These are phyloP conservation scores for Fusarium sp. DNA, from an alignment of 2,329 filamentous ascomycete species.

Conservation along the genomic window DNA sequence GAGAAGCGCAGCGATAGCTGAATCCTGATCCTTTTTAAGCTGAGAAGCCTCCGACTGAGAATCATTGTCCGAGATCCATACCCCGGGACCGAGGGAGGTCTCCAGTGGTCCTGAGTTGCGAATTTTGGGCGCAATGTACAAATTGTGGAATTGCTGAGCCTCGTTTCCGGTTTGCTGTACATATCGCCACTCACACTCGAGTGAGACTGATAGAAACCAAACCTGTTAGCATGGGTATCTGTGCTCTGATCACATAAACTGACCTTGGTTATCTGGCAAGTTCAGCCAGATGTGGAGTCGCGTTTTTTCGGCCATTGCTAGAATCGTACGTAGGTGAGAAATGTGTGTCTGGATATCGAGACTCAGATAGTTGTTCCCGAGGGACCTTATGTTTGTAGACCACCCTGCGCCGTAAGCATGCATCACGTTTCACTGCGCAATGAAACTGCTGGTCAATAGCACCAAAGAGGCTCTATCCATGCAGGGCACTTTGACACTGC, in stretches of 20 bases:
- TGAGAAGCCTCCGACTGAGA: neutral
- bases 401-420: neutral
- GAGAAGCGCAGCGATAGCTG: neutral
- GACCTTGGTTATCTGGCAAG: neutral
- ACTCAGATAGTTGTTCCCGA: neutral
- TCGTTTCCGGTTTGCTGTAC: neutral
- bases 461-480: neutral
- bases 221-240: neutral
- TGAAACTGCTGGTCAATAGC: neutral
- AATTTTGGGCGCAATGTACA: neutral
- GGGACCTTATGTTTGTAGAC: neutral
- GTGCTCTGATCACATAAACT: neutral
- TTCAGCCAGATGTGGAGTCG: neutral
- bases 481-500: neutral
- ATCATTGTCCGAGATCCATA: neutral
- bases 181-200: neutral
- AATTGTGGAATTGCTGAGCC: neutral
- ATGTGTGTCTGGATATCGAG: neutral
- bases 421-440: neutral
- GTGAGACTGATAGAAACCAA: neutral
- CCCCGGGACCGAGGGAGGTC: neutral
- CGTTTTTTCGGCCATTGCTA: neutral
- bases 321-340: neutral
- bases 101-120: neutral
- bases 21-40: neutral